These are phyloP conservation scores for Neopestalotiopsis sp. DNA, from an alignment of 2,329 filamentous ascomycete species.

Conservation along the genomic window DNA sequence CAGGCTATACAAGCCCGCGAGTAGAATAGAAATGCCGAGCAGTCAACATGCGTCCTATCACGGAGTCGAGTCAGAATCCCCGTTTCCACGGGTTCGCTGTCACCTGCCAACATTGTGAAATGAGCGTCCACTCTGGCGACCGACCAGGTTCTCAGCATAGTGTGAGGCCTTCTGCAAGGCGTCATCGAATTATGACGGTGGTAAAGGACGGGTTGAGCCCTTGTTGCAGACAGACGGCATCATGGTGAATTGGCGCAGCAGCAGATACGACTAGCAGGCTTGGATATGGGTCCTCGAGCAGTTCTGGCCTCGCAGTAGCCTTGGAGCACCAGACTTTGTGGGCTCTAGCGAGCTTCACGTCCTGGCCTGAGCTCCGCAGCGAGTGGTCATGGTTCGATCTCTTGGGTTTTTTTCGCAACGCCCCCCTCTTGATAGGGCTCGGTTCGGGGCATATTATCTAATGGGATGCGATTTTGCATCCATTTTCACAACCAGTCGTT, in stretches of 20 bases:
- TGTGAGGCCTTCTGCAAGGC: background rate
- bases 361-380: conserved; percentile 4
- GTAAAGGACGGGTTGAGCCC: background rate
- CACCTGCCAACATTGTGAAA: conserved; percentile 6
- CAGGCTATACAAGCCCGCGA: background rate
- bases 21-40: conserved; percentile 5
- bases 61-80: background rate
- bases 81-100: background rate
- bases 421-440: background rate
- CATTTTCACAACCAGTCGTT: background rate
- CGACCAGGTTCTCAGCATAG: background rate
- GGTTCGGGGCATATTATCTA: background rate
- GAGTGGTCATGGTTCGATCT: background rate
- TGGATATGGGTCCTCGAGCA: conserved; percentile 4
- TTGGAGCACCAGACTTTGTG: background rate
- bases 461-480: background rate
- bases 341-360: conserved; percentile 4
- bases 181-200: conserved; percentile 2
- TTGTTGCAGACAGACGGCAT: background rate
- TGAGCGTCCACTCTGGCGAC: background rate
- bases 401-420: background rate
- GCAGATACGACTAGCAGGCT: conserved; percentile 1
- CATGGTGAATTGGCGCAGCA: background rate
- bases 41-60: background rate
- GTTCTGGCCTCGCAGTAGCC: conserved; percentile 10